A percentile compares a stretch with the other conserved stretches of the same genome.
Conservation (phyloP, 2,329 filamentous ascomycete genomes). For the Diaporthe citriasiana region DNA sequence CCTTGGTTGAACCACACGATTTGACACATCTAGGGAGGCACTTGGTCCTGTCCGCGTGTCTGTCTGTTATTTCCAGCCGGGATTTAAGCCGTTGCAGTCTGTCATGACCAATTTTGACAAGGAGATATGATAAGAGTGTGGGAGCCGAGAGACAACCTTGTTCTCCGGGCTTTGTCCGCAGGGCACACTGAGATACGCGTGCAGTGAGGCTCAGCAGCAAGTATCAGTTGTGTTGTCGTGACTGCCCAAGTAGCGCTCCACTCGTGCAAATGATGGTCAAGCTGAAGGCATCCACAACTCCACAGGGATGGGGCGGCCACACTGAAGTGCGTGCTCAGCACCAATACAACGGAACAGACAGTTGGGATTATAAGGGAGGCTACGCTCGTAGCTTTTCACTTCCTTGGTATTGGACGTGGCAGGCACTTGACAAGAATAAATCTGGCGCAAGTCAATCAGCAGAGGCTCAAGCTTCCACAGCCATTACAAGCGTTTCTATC, state of each 20-base stretch:
- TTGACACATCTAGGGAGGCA: neutral
- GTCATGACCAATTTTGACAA: too few species aligned
- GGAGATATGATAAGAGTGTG: too few species aligned
- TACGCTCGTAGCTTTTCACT: neutral
- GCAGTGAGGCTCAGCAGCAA: constrained; percentile 5
- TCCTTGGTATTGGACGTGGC: neutral
- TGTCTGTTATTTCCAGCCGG: neutral
- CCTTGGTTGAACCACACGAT: neutral
- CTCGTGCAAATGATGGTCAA: constrained; percentile 27
- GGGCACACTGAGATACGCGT: neutral
- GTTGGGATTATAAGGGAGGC: neutral
- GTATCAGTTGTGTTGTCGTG: neutral
- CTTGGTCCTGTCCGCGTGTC: neutral
- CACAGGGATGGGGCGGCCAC: constrained; percentile 28
- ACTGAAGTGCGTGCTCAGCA: neutral
- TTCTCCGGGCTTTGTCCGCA: neutral
- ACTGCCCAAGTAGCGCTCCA: constrained; percentile 15
- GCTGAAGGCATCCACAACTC: constrained; percentile 19
- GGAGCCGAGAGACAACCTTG: neutral
- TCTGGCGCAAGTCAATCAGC: neutral
- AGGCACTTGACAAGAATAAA: neutral
- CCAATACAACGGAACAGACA: neutral
- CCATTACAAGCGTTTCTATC: neutral
- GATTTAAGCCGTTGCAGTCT: neutral
- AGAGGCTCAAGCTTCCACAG: neutral